Evolutionary conservation across 345 rosid species (phyloP), one percentile per base, ranked within the genome.

Genomic region (Eutrema yunnanense): DNA sequence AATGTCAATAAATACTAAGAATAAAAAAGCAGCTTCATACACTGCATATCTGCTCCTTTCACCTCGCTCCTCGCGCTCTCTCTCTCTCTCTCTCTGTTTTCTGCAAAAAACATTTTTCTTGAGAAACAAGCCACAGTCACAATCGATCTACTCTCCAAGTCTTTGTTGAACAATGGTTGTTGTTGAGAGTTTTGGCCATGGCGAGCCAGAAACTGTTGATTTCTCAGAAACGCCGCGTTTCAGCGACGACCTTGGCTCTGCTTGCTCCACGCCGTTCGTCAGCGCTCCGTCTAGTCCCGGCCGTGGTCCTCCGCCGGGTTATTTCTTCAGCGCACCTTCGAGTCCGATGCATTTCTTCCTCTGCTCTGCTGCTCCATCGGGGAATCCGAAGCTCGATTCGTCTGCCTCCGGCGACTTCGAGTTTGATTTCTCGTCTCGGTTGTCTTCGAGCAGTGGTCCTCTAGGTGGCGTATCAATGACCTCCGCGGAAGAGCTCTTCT

Each of bases 271-370:
- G 12, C 99, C 99, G 9, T 95, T 87, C 74, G 99, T 91, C 11
- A 89, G 96, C 56, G 99, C 97, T 26, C 99, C 99, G 27, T 95
- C 99, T 0, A 92, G 96, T 76, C 99, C 99, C 26, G 92, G 93
- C 37, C 88, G 93, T 27, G 84, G 41, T 46, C 79, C 51, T 73
- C 74, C 60, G 3, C 84, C 84, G 0, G 90, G 97, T 14, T 95
- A 86, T 71, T 95, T 80, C 76, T 92, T 88, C 82, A 95, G 99
- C 62, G 93, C 96, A 22, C 99, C 99, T 0, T 86, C 97, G 0
- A 92, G 97, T 67, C 99, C 99, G 9, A 95, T 89, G 93, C 97
- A 95, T 71, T 95, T 88, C 74, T 80, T 87, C 16, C 62, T 91
- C 0, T 61, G 81, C 37, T 72, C 85, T 0, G 30, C 85, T 8